Base-by-base conservation (phyloP, 768 basidiomycete genomes). In the Russula compacta region DNA sequence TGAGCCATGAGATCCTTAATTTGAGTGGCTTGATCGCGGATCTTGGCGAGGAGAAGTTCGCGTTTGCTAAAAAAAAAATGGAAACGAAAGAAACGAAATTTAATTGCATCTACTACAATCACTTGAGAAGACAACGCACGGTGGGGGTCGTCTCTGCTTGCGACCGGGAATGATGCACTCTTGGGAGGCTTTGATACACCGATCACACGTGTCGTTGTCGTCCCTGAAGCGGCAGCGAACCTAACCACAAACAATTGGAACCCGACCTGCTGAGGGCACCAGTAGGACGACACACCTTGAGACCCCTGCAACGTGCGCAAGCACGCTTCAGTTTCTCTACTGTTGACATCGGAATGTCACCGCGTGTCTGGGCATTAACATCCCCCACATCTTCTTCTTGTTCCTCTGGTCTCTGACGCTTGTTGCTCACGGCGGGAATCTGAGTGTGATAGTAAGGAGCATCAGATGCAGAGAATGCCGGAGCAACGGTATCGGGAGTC, bases 111-210 rank as follows among this genome's bases (percentile, higher is more conserved):
- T 44, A 44, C 57, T 47, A 17, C 15, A 10, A 19, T 21, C 48
- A 3, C 47, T 33, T n/a, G 14, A 55, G 54, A 29, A 50, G 15
- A 47, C 21, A 24, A 74, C 86, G 70, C 73, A 91, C 89, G 87
- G 89, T 55, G 89, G 89, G 5, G 84, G 80, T 49, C 85, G 78
- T 59, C 89, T 84, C 68, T 87, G 87, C 73, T 89, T 91, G 63
- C 86, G 79, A n/a, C 88, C 89, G n/a, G 89, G 89, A 53, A 87
- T 88, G 44, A 84, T 73, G 66, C 89, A 92, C 54, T 88, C 86
- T 58, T 87, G 83, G 6, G 81, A 81, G 10, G 85, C 85, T 61
- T 82, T 81, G 57, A 80, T 71, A 67, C 89, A 92, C 11, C 89
- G 83, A 69, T 82, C 88, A 72, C 89, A 92, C 3, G 83, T 82